Conservation (phyloP, 305 asterid genomes). For the Rubia tinctorum region DNA sequence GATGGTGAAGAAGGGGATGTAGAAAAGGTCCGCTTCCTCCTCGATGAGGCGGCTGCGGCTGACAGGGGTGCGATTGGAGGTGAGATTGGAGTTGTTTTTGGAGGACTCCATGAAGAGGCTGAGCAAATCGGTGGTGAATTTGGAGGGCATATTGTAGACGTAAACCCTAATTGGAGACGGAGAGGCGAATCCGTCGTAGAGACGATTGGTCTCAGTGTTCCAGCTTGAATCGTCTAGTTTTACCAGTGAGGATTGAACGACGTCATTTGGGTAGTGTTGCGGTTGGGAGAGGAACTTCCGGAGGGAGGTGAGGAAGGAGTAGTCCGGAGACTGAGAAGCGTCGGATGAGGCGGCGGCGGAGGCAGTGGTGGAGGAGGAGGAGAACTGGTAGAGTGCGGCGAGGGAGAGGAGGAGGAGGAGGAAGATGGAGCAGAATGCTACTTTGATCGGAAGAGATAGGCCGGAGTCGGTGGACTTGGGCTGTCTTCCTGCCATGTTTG, state of each 20-base stretch:
- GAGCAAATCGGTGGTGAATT: conserved; percentile 90
- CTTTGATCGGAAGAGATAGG: conserved; percentile 44
- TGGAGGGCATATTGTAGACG: conserved; percentile 84
- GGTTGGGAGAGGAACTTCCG: conserved; percentile 54
- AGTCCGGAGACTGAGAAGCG: conserved; percentile 34
- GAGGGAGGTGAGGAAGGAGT: conserved; percentile 75
- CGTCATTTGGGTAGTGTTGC: neutral
- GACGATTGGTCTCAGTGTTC: conserved; percentile 47
- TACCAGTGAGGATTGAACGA: conserved; percentile 6
- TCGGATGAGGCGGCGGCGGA: conserved; percentile 20
- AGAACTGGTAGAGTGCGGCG: conserved; percentile 50
- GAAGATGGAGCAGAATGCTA: conserved; percentile 29
- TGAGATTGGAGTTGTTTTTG: conserved; percentile 61
- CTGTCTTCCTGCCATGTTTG: conserved; percentile 64
- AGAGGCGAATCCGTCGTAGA: conserved; percentile 27
- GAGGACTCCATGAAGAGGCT: conserved; percentile 63
- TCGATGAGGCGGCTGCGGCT: conserved; percentile 90
- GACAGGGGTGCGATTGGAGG: conserved; percentile 96
- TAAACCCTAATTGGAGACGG: conserved; percentile 56
- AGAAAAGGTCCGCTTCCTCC: conserved; percentile 96
- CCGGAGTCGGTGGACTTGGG: neutral
- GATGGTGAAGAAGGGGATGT: conserved; percentile 94
- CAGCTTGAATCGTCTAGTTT: conserved; percentile 55
- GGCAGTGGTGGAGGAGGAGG: conserved; percentile 19
- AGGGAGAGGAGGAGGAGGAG: conserved; percentile 40